Evolutionary conservation across 2,329 filamentous ascomycete genomes (phyloP).

Genomic region (Aspergillus costaricaensis): DNA sequence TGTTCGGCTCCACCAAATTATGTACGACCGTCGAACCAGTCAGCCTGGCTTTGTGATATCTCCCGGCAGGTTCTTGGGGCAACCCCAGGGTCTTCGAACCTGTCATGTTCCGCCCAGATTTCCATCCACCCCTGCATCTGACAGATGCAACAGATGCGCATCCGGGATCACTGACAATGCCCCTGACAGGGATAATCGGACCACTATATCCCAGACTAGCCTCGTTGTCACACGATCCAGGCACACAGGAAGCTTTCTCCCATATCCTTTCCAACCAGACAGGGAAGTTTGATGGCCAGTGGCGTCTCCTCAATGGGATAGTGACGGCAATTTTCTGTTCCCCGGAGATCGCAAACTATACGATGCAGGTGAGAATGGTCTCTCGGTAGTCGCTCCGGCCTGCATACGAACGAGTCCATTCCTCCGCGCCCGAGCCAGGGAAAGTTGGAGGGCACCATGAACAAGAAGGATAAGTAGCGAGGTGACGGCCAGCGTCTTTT

Average conservation of each 20-base stretch:
- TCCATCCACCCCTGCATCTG: neutral
- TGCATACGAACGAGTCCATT: neutral
- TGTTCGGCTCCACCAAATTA: neutral
- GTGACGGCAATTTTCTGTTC: neutral
- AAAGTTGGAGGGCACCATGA: neutral
- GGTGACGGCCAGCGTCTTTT: neutral
- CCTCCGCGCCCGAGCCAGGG: neutral
- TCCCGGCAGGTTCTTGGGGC: too few species aligned
- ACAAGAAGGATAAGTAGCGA: neutral
- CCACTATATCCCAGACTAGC: neutral
- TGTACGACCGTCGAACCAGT: neutral
- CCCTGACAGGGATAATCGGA: neutral
- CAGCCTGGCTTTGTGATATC: neutral
- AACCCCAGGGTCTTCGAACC: neutral
- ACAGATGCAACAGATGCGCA: neutral
- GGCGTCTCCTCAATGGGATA: neutral
- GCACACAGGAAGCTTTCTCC: neutral
- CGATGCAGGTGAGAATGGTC: neutral
- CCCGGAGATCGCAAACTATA: neutral
- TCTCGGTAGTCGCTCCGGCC: neutral
- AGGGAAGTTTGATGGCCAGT: neutral
- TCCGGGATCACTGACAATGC: neutral
- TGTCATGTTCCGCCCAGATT: neutral
- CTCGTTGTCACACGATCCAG: neutral
- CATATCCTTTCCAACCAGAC: neutral